A percentile compares a stretch with the other conserved stretches of the same genome.
These are phyloP conservation scores for Fonsecaea nubica DNA, from an alignment of 2,329 filamentous ascomycete genomes.

Conservation along the genomic window DNA sequence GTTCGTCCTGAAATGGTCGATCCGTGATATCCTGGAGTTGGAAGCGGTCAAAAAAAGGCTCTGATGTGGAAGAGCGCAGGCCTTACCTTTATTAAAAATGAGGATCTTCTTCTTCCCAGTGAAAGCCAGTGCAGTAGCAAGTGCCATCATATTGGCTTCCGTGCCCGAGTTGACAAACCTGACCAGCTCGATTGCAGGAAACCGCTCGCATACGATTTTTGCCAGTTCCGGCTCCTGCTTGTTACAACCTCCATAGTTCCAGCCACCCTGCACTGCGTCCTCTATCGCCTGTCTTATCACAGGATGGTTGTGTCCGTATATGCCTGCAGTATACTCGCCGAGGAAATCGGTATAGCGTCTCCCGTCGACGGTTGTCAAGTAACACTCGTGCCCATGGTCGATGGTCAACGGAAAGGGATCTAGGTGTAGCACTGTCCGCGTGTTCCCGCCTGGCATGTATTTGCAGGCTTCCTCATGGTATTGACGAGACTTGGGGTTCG, in stretches of 20 bases:
- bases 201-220: slow-evolving; percentile 59
- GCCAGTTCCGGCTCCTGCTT: slow-evolving; percentile 61
- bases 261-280: slow-evolving; percentile 55
- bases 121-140: slow-evolving; percentile 51
- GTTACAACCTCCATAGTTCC: slow-evolving; percentile 63
- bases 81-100: slow-evolving; percentile 21
- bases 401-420: slow-evolving; percentile 46
- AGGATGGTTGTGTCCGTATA: slow-evolving; percentile 70
- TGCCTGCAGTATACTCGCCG: slow-evolving; percentile 68
- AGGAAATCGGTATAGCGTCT: slow-evolving; percentile 64
- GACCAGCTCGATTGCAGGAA: slow-evolving; percentile 57
- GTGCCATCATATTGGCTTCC: slow-evolving; percentile 67
- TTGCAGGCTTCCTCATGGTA: slow-evolving; percentile 36
- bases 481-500: slow-evolving; percentile 27
- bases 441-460: slow-evolving; percentile 45
- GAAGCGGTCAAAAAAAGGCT: background rate
- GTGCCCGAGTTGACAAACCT: slow-evolving; percentile 72
- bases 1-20: slow-evolving; percentile 55
- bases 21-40: slow-evolving; percentile 74
- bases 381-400: slow-evolving; percentile 40
- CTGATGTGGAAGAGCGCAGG: background rate
- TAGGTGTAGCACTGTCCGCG: slow-evolving; percentile 43
- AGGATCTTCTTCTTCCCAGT: slow-evolving; percentile 23
- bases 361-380: slow-evolving; percentile 45
- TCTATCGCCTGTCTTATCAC: slow-evolving; percentile 58